Base-by-base conservation (phyloP, 2,329 filamentous ascomycete genomes). In the Ophiostoma ips region DNA sequence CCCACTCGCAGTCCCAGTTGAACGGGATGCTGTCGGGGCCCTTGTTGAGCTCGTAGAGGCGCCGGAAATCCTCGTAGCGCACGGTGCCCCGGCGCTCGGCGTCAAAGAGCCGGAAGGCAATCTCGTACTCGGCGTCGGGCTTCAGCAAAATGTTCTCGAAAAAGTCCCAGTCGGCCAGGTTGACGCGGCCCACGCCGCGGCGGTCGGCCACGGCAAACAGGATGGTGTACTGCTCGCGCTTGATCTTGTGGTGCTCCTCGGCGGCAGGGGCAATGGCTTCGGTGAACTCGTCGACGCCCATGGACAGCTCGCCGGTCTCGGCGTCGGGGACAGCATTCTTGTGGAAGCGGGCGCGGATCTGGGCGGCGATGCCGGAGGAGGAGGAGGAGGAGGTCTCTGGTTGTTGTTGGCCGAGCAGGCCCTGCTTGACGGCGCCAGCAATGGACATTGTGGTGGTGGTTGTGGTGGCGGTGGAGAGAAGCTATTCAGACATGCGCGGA, bases 181-280 rank as follows among this genome's bases (percentile, higher is more conserved):
- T 84, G 58, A 98, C 73, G 59, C 77, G 81, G 55, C 89, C 89
- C 41, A 72, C 72, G 57, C 73, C 76, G 57, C 78, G 79, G 59
- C 86, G 80, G 67, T 98, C 92, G 59, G 92, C 92, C 52, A 98
- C 84, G 56, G 75, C 73, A 68, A 98, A 98, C 45, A 98, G 84
- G 61, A 98, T 84, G 48, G 83, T 82, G 68, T 95, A 98, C 66
- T 96, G 92, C 59, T 94, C 85, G 58, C 90, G 83, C 69, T 88
- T 87, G 72, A 98, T 96, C 68, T 98, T 98, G 73, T 95, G 89
- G 90, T 96, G 62, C 70, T 96, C 88, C 67, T 95, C 87, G 53
- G 80, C 74, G 45, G 76, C 75, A 5, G 92, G 92, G 58, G 87
- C 89, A 69, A 98, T 81, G 28, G 90, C 90, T 61, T 89, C 75